Evolutionary conservation across 257 asterid species (phyloP).

Genomic region (Parsonsia alboflavescens): DNA sequence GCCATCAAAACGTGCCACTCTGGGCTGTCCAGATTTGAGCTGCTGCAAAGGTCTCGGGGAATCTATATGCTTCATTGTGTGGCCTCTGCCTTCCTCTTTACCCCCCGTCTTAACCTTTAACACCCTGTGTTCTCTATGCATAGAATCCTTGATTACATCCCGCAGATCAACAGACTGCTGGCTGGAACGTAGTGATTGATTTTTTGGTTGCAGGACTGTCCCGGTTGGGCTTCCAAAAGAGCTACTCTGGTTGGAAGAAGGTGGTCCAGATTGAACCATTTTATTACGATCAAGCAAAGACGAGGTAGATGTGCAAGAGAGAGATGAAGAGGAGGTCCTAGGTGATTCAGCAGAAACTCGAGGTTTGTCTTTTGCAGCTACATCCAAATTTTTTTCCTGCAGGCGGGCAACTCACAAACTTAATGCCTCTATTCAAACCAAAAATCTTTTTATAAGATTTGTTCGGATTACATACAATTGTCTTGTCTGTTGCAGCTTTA

Average conservation of each 20-base stretch:
- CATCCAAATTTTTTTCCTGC: conserved; percentile 50
- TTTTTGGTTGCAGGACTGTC: conserved; percentile 26
- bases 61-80: conserved; percentile 70
- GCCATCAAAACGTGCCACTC: conserved; percentile 28
- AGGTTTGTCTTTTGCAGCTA: conserved; percentile 40
- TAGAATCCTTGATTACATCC: conserved; percentile 72
- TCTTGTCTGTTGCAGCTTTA: conserved; percentile 31
- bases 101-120: conserved; percentile 46
- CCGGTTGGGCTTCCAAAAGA: conserved; percentile 34
- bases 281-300: conserved; percentile 48
- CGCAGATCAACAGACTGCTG: conserved; percentile 48
- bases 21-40: conserved; percentile 31
- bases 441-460: not conserved
- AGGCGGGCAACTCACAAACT: conserved; percentile 21
- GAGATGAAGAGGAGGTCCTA: conserved; percentile 50
- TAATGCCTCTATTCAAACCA: conserved; percentile 8
- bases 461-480: conserved; percentile 35
- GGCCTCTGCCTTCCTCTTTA: conserved; percentile 45
- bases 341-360: conserved; percentile 64
- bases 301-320: conserved; percentile 57
- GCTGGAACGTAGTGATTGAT: conserved; percentile 21
- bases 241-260: conserved; percentile 22
- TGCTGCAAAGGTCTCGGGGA: conserved; percentile 85
- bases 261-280: conserved; percentile 39
- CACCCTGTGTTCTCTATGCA: conserved; percentile 68